A percentile compares a stretch with the other conserved stretches of the same genome.
Conservation (phyloP, 306 rosid genomes). For the Quercus robur region DNA sequence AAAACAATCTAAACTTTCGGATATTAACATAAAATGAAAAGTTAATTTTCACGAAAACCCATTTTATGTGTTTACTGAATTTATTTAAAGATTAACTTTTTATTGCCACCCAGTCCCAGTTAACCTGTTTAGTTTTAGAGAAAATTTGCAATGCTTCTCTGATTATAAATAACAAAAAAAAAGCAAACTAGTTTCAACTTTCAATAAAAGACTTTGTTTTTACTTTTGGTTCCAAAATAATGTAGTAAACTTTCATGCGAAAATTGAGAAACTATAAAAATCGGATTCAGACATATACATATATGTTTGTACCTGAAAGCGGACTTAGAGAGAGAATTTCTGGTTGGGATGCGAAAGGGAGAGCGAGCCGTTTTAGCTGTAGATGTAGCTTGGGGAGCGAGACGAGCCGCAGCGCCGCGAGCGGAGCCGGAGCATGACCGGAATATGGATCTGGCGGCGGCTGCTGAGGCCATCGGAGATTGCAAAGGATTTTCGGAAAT, state of each 20-base stretch:
- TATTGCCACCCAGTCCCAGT: not conserved
- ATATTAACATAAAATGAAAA: not conserved
- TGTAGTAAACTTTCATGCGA: not conserved
- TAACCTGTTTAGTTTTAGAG: not conserved
- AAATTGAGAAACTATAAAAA: not conserved
- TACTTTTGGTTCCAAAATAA: not conserved
- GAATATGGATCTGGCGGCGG: conserved; percentile 61
- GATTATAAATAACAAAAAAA: not conserved
- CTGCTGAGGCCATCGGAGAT: conserved; percentile 58
- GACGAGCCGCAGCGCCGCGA: conserved; percentile 37
- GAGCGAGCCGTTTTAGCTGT: conserved; percentile 49
- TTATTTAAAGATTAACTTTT: not conserved
- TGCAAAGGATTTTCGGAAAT: not conserved
- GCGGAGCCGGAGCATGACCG: conserved; percentile 53
- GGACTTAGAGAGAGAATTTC: conserved; percentile 42
- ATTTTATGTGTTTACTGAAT: not conserved
- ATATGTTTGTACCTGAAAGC: conserved; percentile 41
- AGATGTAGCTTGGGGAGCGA: conserved; percentile 39
- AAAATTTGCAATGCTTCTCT: not conserved
- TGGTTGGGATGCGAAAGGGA: conserved; percentile 51
- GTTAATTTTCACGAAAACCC: not conserved
- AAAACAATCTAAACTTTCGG: not conserved
- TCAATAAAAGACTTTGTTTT: not conserved
- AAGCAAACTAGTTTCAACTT: not conserved
- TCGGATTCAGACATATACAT: not conserved